These are phyloP conservation scores for Aureobasidium mangrovei DNA, from an alignment of 2,329 filamentous ascomycete species.

Conservation along the genomic window DNA sequence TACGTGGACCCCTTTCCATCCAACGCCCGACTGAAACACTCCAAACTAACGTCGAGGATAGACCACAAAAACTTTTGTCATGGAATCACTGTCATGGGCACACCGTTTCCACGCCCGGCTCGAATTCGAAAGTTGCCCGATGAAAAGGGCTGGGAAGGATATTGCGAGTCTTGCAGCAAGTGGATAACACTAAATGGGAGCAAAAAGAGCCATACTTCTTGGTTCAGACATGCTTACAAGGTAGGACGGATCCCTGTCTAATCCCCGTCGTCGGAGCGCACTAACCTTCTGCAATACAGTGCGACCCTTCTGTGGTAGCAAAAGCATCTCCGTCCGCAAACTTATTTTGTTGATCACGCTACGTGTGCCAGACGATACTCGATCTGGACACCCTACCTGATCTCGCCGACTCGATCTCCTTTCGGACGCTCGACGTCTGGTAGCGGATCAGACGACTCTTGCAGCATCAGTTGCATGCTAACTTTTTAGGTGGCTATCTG, in stretches of 20 bases:
- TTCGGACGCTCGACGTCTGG: too few species aligned
- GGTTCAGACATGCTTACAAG: constrained; percentile 14
- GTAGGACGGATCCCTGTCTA: background rate
- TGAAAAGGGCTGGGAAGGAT: constrained; percentile 9
- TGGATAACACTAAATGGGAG: constrained; percentile 9
- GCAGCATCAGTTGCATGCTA: too few species aligned
- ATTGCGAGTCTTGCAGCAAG: constrained; percentile 1
- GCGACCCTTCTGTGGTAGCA: background rate
- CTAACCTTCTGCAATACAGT: background rate
- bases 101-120: constrained; percentile 5
- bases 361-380: too few species aligned
- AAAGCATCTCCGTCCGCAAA: background rate
- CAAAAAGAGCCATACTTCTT: constrained; percentile 11
- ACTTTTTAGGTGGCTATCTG: background rate
- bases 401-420: too few species aligned
- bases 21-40: background rate
- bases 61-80: constrained; percentile 14
- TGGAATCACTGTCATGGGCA: constrained; percentile 11
- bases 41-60: background rate
- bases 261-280: background rate
- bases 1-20: background rate
- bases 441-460: too few species aligned
- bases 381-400: too few species aligned
- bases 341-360: background rate
- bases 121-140: background rate